phyloP scores from a whole-genome alignment of 208 protist species.

The Acanthamoeba castellanii region DNA sequence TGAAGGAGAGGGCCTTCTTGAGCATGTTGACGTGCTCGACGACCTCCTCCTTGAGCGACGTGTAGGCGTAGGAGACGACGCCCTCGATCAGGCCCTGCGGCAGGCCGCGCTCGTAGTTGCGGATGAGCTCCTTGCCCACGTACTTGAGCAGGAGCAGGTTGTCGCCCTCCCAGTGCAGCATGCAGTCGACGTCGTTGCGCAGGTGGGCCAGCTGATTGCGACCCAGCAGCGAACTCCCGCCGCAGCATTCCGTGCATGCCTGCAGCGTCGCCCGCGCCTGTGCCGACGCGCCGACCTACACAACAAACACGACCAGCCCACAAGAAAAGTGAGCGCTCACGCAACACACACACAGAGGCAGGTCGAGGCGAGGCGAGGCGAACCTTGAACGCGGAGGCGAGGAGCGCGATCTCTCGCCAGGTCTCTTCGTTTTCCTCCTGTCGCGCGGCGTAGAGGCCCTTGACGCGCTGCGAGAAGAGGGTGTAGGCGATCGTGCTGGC shows the following conservation, averaged over 20 bases:
- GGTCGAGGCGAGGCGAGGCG: not conserved
- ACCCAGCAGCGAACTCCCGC: conserved; percentile 18
- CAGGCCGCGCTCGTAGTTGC: conserved; percentile 29
- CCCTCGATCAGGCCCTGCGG: conserved; percentile 37
- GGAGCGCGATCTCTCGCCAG: not conserved
- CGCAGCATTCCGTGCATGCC: conserved; percentile 22
- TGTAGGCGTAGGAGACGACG: conserved; percentile 1
- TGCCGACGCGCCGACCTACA: not conserved
- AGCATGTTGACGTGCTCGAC: conserved; percentile 17
- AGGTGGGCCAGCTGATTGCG: conserved; percentile 39
- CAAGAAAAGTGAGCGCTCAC: no score
- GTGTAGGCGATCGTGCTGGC: conserved; percentile 43
- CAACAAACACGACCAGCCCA: not conserved
- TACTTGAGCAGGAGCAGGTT: conserved; percentile 48
- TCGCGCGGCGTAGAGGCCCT: not conserved
- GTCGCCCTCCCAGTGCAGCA: conserved; percentile 55
- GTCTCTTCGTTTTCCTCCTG: conserved; percentile 11
- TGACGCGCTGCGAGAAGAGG: conserved; percentile 13
- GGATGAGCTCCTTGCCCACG: conserved; percentile 34
- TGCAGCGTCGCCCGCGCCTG: conserved; percentile 6
- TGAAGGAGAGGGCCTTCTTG: conserved; percentile 42
- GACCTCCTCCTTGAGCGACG: conserved; percentile 25
- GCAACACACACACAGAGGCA: not conserved
- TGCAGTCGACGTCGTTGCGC: conserved; percentile 47
- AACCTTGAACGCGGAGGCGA: conserved; percentile 30